Conservation (phyloP, 192 early-diverging fungal genomes). For the Spinellus fusiger region DNA sequence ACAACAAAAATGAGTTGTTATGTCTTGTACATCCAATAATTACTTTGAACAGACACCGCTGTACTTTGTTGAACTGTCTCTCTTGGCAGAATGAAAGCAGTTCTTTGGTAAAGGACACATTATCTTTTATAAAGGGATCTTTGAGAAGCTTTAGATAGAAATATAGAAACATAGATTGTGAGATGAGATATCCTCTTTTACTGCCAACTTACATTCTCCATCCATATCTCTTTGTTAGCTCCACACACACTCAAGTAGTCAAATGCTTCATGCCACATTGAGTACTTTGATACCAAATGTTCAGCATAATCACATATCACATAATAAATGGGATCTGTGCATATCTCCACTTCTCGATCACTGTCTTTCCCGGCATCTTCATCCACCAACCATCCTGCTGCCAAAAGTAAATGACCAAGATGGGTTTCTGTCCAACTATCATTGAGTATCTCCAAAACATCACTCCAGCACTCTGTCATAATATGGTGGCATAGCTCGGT, state of each 20-base stretch:
- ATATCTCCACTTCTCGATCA: not conserved
- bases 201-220: not conserved
- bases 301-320: conserved; percentile 4
- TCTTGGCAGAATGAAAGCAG: no score
- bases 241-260: conserved; percentile 8
- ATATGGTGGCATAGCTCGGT: not conserved
- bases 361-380: not conserved
- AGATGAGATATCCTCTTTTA: not conserved
- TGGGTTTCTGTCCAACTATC: conserved; percentile 9
- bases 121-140: not conserved
- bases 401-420: conserved; percentile 8
- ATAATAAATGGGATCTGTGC: conserved; percentile 16
- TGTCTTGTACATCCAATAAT: not conserved
- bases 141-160: not conserved
- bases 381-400: not conserved
- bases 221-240: conserved; percentile 9
- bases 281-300: not conserved
- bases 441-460: not conserved
- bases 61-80: not conserved
- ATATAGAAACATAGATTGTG: not conserved
- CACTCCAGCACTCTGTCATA: not conserved
- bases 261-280: conserved; percentile 13
- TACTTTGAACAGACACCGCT: not conserved
- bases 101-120: not conserved
- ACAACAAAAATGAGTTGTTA: not conserved